These are phyloP conservation scores for Phoma sp. DNA, from an alignment of 2,329 filamentous ascomycete species.

Conservation along the genomic window DNA sequence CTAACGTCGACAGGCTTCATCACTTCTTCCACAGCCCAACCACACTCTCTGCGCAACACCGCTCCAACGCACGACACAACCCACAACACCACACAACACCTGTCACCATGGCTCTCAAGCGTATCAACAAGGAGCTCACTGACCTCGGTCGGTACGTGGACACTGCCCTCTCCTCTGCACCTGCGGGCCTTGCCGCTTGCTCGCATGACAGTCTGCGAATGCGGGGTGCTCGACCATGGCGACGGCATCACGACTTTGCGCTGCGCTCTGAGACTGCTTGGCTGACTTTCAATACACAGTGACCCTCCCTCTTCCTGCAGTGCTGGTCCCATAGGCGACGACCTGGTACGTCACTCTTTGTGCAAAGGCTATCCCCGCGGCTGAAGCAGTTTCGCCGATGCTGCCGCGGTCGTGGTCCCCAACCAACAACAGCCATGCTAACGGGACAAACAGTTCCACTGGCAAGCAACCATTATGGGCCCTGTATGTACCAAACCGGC, in stretches of 20 bases:
- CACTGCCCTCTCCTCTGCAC: conserved; percentile 14
- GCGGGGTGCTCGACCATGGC: conserved; percentile 39
- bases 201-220: conserved; percentile 47
- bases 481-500: conserved; percentile 71
- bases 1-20: conserved; percentile 27
- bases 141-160: conserved; percentile 79
- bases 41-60: conserved; percentile 31
- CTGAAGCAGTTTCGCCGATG: conserved; percentile 36
- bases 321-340: conserved; percentile 94
- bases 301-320: conserved; percentile 99
- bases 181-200: conserved; percentile 33
- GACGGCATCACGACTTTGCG: conserved; percentile 18
- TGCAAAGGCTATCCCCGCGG: conserved; percentile 32
- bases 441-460: conserved; percentile 79
- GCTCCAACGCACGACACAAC: conserved; percentile 22
- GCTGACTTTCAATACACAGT: conserved; percentile 60
- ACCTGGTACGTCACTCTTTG: conserved; percentile 76
- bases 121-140: conserved; percentile 93
- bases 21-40: conserved; percentile 41
- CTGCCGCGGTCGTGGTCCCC: conserved; percentile 11
- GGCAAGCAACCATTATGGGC: conserved; percentile 99
- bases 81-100: conserved; percentile 35
- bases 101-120: conserved; percentile 79
- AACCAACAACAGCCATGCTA: conserved; percentile 37
- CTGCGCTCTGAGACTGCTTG: conserved; percentile 12